Base-by-base conservation (phyloP, 2,329 filamentous ascomycete genomes). In the Talaromyces sp. region DNA sequence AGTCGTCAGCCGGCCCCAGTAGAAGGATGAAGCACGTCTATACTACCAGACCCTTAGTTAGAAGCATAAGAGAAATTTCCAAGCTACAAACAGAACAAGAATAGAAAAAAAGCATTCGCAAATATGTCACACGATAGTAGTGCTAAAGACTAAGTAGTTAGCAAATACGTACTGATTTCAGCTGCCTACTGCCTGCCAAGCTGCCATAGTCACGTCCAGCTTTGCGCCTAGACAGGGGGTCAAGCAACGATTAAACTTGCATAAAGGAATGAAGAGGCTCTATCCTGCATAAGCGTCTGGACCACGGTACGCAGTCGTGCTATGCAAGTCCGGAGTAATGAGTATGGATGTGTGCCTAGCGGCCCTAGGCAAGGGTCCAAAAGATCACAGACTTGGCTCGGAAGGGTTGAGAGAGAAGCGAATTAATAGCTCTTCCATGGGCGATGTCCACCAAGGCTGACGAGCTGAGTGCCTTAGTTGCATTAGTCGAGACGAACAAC, bases 121-220 rank as follows among this genome's bases (percentile, higher is more conserved):
- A 19, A 13, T 3, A 35, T 35, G 8, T 33, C 49, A n/a, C 31
- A 54, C 17, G 10, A 54, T 54, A 31, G 8, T 35, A 37, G n/a
- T 35, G 31, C 50, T 35, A 37, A 25, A 31, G 7, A 13, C 52
- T 56, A 37, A 37, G 33, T 56, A 56, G 33, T 22, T 56, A 56
- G 33, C 15, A 15, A 19, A 56, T 33, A 56, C 11, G 50, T 54
- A n/a, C 27, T 37, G 11, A 56, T 56, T 56, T 56, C 52, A 56
- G 52, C 52, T 56, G 52, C 52, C 52, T 56, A 56, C 52, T 37
- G 31, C 2, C 52, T 10, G n/a, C 52, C 52, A 56, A 56, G 52
- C 50, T 35, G 31, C 27, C 10, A 33, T 54, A 19, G 31, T 56
- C 52, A 56, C 52, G 33, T 25, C 33, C 37, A 25, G 31, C 17